Percentiles rank a stretch among this genome's conserved stretches.
phyloP scores from a whole-genome alignment of 306 rosid genomes.

The Betula pendula region DNA sequence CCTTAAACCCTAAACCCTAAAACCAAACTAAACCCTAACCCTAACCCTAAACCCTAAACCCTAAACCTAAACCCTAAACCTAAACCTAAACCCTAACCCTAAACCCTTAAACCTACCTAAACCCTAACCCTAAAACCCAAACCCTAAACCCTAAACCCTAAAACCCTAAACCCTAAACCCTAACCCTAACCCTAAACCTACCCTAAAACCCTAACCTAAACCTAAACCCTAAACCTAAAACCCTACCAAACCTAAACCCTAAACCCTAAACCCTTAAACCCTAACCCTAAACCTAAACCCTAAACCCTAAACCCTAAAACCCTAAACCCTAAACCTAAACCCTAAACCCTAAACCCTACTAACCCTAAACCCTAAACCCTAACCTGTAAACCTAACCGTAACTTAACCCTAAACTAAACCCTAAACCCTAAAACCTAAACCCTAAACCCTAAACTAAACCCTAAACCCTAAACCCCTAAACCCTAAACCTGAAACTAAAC shows the following conservation, averaged over 20 bases:
- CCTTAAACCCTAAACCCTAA: constrained; percentile 25
- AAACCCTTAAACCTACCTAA: constrained; percentile 20
- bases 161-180: constrained; percentile 19
- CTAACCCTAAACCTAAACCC: constrained; percentile 3
- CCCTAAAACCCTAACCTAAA: constrained; percentile 4
- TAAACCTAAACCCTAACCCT: constrained; percentile 21
- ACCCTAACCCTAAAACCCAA: constrained; percentile 23
- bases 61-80: constrained; percentile 9
- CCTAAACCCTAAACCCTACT: constrained; percentile 28
- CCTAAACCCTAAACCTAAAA: constrained; percentile 9
- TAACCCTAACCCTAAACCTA: constrained; percentile 24
- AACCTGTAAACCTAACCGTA: constrained; percentile 17
- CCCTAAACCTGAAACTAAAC: constrained; percentile 17
- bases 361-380: constrained; percentile 25
- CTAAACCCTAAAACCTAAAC: constrained; percentile 4
- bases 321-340: constrained; percentile 21
- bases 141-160: constrained; percentile 15
- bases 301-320: constrained; percentile 12
- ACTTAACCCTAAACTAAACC: constrained; percentile 11
- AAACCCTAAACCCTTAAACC: constrained; percentile 1
- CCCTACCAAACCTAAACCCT: constrained; percentile 6
- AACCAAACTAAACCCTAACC: constrained; percentile 17
- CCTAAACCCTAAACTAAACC: constrained; percentile 11
- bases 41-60: constrained; percentile 6
- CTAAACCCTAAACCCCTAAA: constrained; percentile 1